Percentiles rank a stretch among this genome's conserved stretches.
Evolutionary conservation across 2,329 filamentous ascomycete species (phyloP).

Genomic region (Blastomyces percursus): DNA sequence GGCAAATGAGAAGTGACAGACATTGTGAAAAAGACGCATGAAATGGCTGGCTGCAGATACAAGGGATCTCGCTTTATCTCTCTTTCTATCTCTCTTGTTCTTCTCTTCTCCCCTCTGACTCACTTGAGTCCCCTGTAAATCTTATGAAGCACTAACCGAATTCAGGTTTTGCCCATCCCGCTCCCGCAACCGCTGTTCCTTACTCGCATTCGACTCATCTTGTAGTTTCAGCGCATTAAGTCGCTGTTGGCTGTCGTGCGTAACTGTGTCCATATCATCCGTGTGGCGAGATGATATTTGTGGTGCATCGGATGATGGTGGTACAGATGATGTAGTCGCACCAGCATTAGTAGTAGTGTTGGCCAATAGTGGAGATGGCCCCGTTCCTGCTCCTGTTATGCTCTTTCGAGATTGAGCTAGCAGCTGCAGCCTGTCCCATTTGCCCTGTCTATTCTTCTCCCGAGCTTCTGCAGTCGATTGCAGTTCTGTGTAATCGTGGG

Average conservation of each 20-base stretch:
- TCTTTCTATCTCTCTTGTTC: not conserved
- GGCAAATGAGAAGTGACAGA: not conserved
- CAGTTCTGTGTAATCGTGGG: slow-evolving; percentile 92
- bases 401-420: slow-evolving; percentile 62
- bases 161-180: slow-evolving; percentile 23
- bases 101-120: not conserved
- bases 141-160: slow-evolving; percentile 32
- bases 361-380: not conserved
- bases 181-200: slow-evolving; percentile 43
- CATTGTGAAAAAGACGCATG: not conserved
- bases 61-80: not conserved
- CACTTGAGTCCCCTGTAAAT: not conserved
- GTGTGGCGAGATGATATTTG: slow-evolving; percentile 18
- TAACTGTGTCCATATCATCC: slow-evolving; percentile 68
- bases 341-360: not conserved
- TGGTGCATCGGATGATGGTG: slow-evolving; percentile 25
- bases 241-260: slow-evolving; percentile 74
- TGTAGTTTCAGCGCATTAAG: slow-evolving; percentile 84
- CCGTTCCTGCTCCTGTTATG: slow-evolving; percentile 13
- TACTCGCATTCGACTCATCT: slow-evolving; percentile 48
- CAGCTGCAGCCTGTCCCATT: slow-evolving; percentile 79
- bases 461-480: slow-evolving; percentile 84
- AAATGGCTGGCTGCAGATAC: not conserved
- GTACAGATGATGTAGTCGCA: slow-evolving; percentile 33
- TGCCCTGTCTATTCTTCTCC: slow-evolving; percentile 67